Base-by-base conservation (phyloP, 2,329 filamentous ascomycete genomes). In the Beauveria pseudobassiana region DNA sequence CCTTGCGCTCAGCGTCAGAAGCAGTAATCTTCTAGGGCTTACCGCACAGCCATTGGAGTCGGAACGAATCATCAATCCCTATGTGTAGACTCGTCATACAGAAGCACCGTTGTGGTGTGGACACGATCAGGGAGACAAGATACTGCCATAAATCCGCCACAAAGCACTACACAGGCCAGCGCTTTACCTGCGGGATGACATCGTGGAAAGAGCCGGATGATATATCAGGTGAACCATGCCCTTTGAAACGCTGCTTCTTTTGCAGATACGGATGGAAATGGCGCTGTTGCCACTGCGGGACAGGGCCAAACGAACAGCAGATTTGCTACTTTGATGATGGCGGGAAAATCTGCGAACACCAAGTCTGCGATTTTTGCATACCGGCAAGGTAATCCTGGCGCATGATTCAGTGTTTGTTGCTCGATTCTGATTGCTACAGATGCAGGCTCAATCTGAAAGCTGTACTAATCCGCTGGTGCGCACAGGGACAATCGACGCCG, bases 241-340 rank as follows among this genome's bases (percentile, higher is more conserved):
- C 48, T 26, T 14, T 61, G 28, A 24, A 40, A 2, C 14, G 14
- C 50, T 61, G 58, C 28, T 53, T 49, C 30, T 61, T 61, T n/a
- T 61, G 58, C 20, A 38, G 20, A 40, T 61, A 49, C 18, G 16
- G 49, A 45, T 61, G 58, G 58, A 38, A 24, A 10, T 61, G 58
- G 58, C 58, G 58, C 20, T 61, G 58, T 22, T 61, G 58, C 50
- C 49, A 61, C 42, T 61, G 58, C 50, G 58, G 58, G 26, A 53
- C 12, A 30, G 58, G 49, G 12, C 58, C 58, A 9, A 61, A 48
- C 16, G n/a, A 40, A n/a, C 40, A 54, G 42, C 49, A 54, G 28
- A 22, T 49, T 5, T 61, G 58, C 20, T 14, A 26, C 22, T 54
- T 28, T 18, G 18, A 53, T 18, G 58, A 61, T 10, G 26, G 40